phyloP scores from a whole-genome alignment of 345 rosid species.

The Linum usitatissimum region DNA sequence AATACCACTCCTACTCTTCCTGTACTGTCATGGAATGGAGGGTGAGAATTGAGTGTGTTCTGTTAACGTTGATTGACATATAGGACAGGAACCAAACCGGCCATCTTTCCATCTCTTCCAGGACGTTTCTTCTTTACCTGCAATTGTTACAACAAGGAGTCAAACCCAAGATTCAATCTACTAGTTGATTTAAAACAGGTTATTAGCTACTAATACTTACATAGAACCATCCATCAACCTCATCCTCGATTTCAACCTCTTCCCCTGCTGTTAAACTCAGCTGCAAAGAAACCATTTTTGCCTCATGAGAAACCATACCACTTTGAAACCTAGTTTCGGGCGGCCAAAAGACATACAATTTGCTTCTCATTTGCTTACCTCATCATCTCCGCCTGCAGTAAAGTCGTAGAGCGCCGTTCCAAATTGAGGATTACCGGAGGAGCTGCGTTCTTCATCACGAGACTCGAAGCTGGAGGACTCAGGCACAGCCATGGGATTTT shows the following conservation, averaged over 20 bases:
- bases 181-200: neutral
- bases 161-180: neutral
- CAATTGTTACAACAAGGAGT: neutral
- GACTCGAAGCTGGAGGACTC: conserved; percentile 61
- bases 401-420: conserved; percentile 93
- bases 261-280: conserved; percentile 87
- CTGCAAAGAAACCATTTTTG: conserved; percentile 37
- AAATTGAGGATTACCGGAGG: conserved; percentile 52
- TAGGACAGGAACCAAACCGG: conserved; percentile 93
- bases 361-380: conserved; percentile 32
- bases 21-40: no score
- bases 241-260: conserved; percentile 84
- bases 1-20: no score
- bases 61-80: conserved; percentile 64
- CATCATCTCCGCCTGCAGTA: conserved; percentile 98
- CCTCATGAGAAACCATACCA: neutral
- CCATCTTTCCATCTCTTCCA: conserved; percentile 94
- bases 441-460: conserved; percentile 44
- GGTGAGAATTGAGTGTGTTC: neutral
- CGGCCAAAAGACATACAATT: neutral
- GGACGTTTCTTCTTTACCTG: conserved; percentile 99
- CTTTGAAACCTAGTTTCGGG: neutral
- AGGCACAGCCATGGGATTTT: conserved; percentile 52
- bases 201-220: conserved; percentile 36
- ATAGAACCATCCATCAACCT: conserved; percentile 98